A percentile compares a stretch with the other conserved stretches of the same genome.
phyloP scores from a whole-genome alignment of 2,329 filamentous ascomycete genomes.

The Fusarium succisae region DNA sequence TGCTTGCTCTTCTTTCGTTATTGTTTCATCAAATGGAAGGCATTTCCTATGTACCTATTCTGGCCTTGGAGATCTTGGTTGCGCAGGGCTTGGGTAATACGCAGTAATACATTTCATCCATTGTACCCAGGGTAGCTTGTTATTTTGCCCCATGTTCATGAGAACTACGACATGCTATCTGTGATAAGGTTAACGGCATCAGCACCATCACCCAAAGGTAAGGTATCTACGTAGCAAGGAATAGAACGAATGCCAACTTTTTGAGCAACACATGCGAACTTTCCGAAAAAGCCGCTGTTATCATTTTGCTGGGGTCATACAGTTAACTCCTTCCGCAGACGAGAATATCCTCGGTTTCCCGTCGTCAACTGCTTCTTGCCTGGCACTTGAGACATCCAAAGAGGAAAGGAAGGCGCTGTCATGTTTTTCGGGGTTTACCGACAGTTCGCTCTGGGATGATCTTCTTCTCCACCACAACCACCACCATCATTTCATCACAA shows the following conservation, averaged over 20 bases:
- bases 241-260: too few relatives aligned
- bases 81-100: background rate
- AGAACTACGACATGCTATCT: background rate
- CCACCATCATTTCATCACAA: too few relatives aligned
- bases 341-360: background rate
- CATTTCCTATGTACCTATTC: background rate
- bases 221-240: too few relatives aligned
- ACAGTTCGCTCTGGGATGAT: too few relatives aligned
- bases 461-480: background rate
- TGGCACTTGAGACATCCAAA: background rate
- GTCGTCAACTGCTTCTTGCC: background rate
- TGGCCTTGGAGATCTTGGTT: background rate
- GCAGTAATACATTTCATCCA: background rate
- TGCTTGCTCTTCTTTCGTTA: background rate
- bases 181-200: too few relatives aligned
- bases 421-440: background rate
- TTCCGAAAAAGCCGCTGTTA: background rate
- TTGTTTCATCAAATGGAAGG: background rate
- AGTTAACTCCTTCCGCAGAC: too few relatives aligned
- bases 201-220: too few relatives aligned
- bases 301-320: background rate
- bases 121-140: background rate
- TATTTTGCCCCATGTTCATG: too few relatives aligned
- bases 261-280: too few relatives aligned
- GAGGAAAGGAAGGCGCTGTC: background rate